Base-by-base conservation (phyloP, 208 protist species). In the Acanthamoeba polyphaga region DNA sequence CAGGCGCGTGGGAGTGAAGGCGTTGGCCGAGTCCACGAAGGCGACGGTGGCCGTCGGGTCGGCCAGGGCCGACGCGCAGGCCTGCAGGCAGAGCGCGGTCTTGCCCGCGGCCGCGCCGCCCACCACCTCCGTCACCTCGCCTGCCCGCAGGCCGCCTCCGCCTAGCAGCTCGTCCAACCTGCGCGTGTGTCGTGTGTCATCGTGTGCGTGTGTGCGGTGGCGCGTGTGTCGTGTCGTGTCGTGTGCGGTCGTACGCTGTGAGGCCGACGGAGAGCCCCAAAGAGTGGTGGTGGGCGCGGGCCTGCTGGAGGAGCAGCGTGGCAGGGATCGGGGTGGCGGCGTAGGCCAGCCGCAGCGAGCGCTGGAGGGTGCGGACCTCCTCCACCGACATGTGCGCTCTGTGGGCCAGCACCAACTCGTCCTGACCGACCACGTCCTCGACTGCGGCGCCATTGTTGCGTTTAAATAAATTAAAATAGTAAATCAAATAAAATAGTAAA, bases 101-200 rank as follows among this genome's bases (percentile, higher is more conserved):
- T 78, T 78, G 70, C 70, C 70, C 38, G 70, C 9, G 29, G 70
- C 70, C 38, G 70, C 70, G 6, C 70, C 70, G 32, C 70, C 70
- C 12, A 78, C 70, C 70, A 78, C 70, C 70, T 78, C 70, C 29
- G 70, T 78, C 29, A 78, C 70, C 70, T 78, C 70, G 70, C 70
- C 70, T 1, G 70, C 19, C 70, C 70, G 27, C 34, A 78, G n/a
- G 38, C 70, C 70, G 38, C 70, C 70, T 0, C 70, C 70, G 15
- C 38, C 38, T 3, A 78, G 70, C 29, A 78, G 70, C 6, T 78
- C 70, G 38, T 78, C 27, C 70, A 78, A 19, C 34, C 70, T 78
- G 70, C 70, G 38, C 38, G 38, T 38, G 38, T 38, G 38, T 38
- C 1, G 38, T 38, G 38, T 38, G n/a, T n/a, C n/a, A n/a, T n/a